These are phyloP conservation scores for Catunica adiposa DNA, from an alignment of 2,329 filamentous ascomycete species.

Conservation along the genomic window DNA sequence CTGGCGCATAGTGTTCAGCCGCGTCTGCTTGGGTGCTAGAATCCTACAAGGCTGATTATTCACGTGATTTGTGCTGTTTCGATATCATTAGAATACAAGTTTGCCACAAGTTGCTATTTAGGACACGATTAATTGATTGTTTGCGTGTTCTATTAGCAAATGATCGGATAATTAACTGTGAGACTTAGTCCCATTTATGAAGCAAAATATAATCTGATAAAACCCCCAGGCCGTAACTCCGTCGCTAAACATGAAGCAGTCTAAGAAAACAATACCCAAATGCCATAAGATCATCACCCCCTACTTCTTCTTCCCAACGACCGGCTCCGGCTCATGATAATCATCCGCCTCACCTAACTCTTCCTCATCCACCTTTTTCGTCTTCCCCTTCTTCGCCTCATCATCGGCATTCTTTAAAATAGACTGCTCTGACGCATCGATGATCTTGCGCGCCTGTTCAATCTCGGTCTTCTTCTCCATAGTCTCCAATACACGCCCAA, in stretches of 20 bases:
- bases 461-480: slow-evolving; percentile 77
- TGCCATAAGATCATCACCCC: neutral
- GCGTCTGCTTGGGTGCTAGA: neutral
- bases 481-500: slow-evolving; percentile 80
- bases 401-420: slow-evolving; percentile 37
- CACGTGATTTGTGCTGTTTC: slow-evolving; percentile 8
- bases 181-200: too few relatives aligned
- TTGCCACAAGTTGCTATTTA: too few relatives aligned
- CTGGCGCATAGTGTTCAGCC: slow-evolving; percentile 12
- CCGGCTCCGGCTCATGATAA: slow-evolving; percentile 27
- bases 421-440: slow-evolving; percentile 49
- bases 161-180: too few relatives aligned
- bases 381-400: slow-evolving; percentile 21
- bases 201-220: too few relatives aligned
- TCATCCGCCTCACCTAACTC: slow-evolving; percentile 37
- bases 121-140: too few relatives aligned
- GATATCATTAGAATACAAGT: too few relatives aligned
- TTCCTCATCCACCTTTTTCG: slow-evolving; percentile 23
- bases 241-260: neutral
- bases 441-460: slow-evolving; percentile 63
- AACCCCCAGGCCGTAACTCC: neutral
- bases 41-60: slow-evolving; percentile 13
- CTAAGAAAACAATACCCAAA: neutral
- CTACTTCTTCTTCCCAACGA: slow-evolving; percentile 22
- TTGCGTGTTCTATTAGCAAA: too few relatives aligned